Conservation (phyloP, 495 filamentous ascomycete genomes). For the Bacidia gigantensis region DNA sequence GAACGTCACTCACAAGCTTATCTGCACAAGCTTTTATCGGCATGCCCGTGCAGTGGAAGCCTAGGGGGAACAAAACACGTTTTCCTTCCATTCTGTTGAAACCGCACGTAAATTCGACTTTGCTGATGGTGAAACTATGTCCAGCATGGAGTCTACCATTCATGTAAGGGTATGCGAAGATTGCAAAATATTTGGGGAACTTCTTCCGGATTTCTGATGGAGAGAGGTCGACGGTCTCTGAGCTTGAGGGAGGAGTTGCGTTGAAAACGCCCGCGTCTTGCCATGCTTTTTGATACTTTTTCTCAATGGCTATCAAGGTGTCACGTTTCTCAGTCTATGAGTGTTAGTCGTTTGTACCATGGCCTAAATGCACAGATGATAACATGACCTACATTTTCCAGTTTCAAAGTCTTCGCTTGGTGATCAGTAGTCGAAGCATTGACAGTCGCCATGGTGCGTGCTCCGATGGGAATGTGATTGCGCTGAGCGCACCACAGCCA, state of each 20-base stretch:
- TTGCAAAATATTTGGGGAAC: constrained; percentile 83
- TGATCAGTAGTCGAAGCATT: constrained; percentile 34
- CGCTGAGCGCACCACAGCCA: constrained; percentile 4
- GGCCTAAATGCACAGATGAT: constrained; percentile 12
- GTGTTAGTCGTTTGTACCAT: constrained; percentile 12
- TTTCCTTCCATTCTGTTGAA: constrained; percentile 83
- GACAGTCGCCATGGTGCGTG: constrained; percentile 35
- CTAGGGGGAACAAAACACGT: constrained; percentile 71
- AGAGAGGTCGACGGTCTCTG: constrained; percentile 57
- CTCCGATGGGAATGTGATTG: neutral
- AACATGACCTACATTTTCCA: constrained; percentile 46
- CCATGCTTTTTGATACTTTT: constrained; percentile 86
- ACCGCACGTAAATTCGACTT: constrained; percentile 80
- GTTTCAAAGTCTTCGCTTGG: constrained; percentile 55
- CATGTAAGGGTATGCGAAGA: constrained; percentile 94
- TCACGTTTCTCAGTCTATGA: constrained; percentile 83
- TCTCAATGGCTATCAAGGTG: constrained; percentile 71
- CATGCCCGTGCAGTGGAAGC: constrained; percentile 95
- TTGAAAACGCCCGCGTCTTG: constrained; percentile 66
- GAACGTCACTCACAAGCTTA: constrained; percentile 78
- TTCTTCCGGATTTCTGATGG: constrained; percentile 61
- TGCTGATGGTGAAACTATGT: constrained; percentile 77
- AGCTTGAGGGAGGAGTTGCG: constrained; percentile 61
- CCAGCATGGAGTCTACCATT: constrained; percentile 89
- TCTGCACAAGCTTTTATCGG: constrained; percentile 96